These are phyloP conservation scores for Lathyrus aphaca DNA, from an alignment of 306 rosid genomes.

Conservation along the genomic window DNA sequence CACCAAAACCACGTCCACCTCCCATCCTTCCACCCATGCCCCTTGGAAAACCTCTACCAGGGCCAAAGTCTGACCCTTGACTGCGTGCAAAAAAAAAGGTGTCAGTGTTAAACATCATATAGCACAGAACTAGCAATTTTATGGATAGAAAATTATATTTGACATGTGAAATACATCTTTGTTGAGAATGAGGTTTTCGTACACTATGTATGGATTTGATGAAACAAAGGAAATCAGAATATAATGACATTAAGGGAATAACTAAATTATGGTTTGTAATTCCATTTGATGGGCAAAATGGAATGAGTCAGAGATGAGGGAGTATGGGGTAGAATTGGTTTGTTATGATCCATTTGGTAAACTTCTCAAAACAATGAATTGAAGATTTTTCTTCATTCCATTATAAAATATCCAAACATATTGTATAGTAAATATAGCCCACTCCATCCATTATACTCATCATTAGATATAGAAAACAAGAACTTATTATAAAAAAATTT, in stretches of 20 bases:
- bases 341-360: not conserved
- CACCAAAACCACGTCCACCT: slow-evolving; percentile 97
- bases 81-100: slow-evolving; percentile 48
- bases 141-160: slow-evolving; percentile 21
- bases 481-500: not conserved
- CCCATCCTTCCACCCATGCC: slow-evolving; percentile 84
- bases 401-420: slow-evolving; percentile 1
- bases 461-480: not conserved
- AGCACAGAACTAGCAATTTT: slow-evolving; percentile 1
- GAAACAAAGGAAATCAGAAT: not conserved
- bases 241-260: not conserved
- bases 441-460: slow-evolving; percentile 5
- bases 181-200: not conserved
- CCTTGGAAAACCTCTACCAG: slow-evolving; percentile 90
- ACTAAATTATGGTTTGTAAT: not conserved
- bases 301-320: not conserved
- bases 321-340: not conserved
- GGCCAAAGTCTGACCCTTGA: slow-evolving; percentile 83
- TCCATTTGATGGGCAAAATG: not conserved
- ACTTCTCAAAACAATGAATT: not conserved
- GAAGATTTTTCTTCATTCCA: not conserved
- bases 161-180: not conserved
- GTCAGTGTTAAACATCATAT: slow-evolving; percentile 21
- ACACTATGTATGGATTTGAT: not conserved
- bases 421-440: not conserved